Percentiles rank a stretch among this genome's conserved stretches.
These are phyloP conservation scores for Triticum monococcum DNA, from an alignment of 176 grass and related monocot species.

Conservation along the genomic window DNA sequence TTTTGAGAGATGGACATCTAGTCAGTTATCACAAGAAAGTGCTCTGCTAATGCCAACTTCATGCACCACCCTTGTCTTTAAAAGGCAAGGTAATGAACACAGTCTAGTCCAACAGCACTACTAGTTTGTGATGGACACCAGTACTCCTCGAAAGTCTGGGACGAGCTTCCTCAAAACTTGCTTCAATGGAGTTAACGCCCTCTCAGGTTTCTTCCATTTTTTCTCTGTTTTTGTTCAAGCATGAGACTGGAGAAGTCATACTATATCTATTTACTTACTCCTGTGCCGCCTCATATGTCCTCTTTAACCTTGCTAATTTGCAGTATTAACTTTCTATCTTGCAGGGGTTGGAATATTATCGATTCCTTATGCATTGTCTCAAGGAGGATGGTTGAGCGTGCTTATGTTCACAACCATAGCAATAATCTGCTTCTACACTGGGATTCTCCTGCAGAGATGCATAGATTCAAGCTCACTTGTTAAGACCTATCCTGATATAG, in stretches of 20 bases:
- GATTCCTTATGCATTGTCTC: constrained; percentile 80
- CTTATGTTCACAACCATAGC: constrained; percentile 58
- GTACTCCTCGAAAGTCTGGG: constrained; percentile 47
- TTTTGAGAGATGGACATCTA: constrained; percentile 45
- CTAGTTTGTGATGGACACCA: constrained; percentile 43
- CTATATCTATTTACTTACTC: constrained; percentile 11
- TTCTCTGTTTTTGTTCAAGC: constrained; percentile 7
- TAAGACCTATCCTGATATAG: constrained; percentile 87
- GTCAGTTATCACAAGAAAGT: constrained; percentile 29
- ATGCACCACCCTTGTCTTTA: constrained; percentile 49
- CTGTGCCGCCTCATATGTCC: neutral
- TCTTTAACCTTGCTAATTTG: constrained; percentile 6
- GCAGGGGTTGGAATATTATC: constrained; percentile 77
- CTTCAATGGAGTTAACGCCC: constrained; percentile 94
- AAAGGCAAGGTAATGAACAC: constrained; percentile 21
- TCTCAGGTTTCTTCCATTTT: constrained; percentile 56
- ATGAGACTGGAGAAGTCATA: constrained; percentile 16
- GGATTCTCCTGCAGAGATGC: constrained; percentile 73
- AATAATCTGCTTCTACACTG: constrained; percentile 74
- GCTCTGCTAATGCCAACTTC: constrained; percentile 22
- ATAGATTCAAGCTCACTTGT: constrained; percentile 71
- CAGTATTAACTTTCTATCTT: constrained; percentile 3
- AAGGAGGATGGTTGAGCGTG: constrained; percentile 83
- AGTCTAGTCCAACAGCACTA: constrained; percentile 34
- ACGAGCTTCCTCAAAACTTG: constrained; percentile 81